phyloP scores from a whole-genome alignment of 2,329 filamentous ascomycete species.

The Dactylellina drechsleri region DNA sequence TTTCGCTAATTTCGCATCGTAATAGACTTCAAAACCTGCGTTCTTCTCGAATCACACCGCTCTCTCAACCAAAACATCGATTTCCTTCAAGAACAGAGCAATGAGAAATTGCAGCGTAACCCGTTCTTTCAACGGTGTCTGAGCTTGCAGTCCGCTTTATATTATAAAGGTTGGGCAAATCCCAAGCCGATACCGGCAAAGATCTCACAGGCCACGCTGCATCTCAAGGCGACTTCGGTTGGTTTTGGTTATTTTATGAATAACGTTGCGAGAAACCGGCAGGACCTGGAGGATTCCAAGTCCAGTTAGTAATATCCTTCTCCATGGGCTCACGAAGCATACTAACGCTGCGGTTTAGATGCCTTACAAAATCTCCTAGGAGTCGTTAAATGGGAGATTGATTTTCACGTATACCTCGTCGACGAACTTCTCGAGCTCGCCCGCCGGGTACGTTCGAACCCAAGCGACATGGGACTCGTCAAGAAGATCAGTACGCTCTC shows the following conservation, averaged over 20 bases:
- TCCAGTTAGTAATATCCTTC: constrained; percentile 35
- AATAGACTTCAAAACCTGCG: constrained; percentile 66
- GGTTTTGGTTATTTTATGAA: constrained; percentile 58
- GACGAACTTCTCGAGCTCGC: constrained; percentile 58
- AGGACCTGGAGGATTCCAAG: constrained; percentile 49
- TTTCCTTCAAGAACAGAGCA: constrained; percentile 78
- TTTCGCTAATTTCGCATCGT: constrained; percentile 1
- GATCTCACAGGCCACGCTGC: constrained; percentile 58
- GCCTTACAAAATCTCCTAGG: constrained; percentile 57
- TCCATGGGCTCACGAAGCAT: constrained; percentile 13
- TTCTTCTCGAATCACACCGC: constrained; percentile 73
- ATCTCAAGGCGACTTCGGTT: constrained; percentile 57
- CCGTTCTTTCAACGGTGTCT: constrained; percentile 77
- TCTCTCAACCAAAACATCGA: constrained; percentile 80
- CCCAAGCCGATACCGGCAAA: constrained; percentile 57
- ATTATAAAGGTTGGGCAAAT: constrained; percentile 71
- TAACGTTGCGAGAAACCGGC: constrained; percentile 51
- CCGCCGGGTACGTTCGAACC: constrained; percentile 55
- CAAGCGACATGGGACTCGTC: constrained; percentile 56
- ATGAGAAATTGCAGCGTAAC: constrained; percentile 79
- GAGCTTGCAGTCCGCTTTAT: constrained; percentile 80
- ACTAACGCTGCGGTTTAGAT: constrained; percentile 31
- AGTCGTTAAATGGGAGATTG: constrained; percentile 58
- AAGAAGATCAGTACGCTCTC: constrained; percentile 55
- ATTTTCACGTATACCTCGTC: constrained; percentile 58